Evolutionary conservation across 805 yeast species (phyloP).

Genomic region (Tetrapisispora phaffii): DNA sequence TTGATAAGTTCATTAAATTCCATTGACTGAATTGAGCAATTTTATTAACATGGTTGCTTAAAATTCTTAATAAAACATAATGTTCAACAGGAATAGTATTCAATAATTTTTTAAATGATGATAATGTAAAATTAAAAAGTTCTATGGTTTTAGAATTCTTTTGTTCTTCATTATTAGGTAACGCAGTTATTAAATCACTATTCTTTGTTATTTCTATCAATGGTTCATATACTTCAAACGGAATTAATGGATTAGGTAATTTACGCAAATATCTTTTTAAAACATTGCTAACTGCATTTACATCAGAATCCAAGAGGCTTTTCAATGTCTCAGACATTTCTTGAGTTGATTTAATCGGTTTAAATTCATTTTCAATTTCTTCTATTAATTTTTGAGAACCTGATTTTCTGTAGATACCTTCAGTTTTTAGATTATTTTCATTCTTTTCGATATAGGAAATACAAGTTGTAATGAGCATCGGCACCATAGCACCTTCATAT

Average conservation of each 20-base stretch:
- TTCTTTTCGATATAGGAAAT: constrained; percentile 65
- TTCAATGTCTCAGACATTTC: constrained; percentile 32
- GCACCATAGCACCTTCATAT: constrained; percentile 54
- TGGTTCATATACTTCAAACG: constrained; percentile 56
- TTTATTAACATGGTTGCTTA: constrained; percentile 55
- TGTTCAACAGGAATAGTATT: constrained; percentile 59
- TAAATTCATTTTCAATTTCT: constrained; percentile 20
- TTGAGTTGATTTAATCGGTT: constrained; percentile 16
- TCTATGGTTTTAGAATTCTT: constrained; percentile 1
- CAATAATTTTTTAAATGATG: constrained; percentile 39
- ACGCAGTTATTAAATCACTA: constrained; percentile 11
- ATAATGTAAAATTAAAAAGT: constrained; percentile 17
- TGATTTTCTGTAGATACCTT: constrained; percentile 85
- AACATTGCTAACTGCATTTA: constrained; percentile 78
- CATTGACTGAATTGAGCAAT: constrained; percentile 43
- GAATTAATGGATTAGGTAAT: constrained; percentile 76
- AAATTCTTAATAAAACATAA: constrained; percentile 40
- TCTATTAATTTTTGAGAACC: constrained; percentile 55
- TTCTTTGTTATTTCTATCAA: constrained; percentile 47
- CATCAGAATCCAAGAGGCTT: constrained; percentile 46
- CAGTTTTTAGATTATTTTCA: constrained; percentile 51
- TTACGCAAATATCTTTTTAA: constrained; percentile 79
- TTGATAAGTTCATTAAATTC: constrained; percentile 77
- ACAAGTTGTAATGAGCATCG: constrained; percentile 63
- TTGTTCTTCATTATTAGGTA: constrained; percentile 17